Percentiles rank a stretch among this genome's conserved stretches.
Conservation (phyloP, 495 filamentous ascomycete species). For the Talaromyces trachyspermus region DNA sequence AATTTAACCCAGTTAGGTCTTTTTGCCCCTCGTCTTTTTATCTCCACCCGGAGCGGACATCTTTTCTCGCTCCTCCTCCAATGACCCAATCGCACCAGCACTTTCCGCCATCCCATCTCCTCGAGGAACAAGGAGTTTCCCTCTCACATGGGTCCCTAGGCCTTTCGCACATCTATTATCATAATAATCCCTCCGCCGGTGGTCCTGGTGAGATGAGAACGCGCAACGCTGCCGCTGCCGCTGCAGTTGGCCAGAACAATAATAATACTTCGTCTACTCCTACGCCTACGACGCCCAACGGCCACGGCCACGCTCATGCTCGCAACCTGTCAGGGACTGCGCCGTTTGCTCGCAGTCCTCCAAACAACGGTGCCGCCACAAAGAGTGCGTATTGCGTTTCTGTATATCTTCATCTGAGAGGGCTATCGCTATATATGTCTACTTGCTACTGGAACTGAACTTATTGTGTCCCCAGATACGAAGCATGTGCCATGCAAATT, state of each 20-base stretch:
- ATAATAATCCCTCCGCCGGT: background rate
- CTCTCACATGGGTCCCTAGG: background rate
- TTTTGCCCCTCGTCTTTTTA: background rate
- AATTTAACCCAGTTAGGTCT: background rate
- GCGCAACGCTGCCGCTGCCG: constrained; percentile 11
- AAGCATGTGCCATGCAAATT: constrained; percentile 99
- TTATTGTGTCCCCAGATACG: too few relatives aligned
- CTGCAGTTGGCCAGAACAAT: constrained; percentile 18
- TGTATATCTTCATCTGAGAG: too few relatives aligned
- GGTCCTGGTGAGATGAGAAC: constrained; percentile 31
- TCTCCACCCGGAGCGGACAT: too few relatives aligned
- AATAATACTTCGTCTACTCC: too few relatives aligned
- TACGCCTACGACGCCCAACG: background rate
- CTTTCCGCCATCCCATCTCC: background rate
- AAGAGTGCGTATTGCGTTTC: constrained; percentile 78
- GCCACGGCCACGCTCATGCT: constrained; percentile 28
- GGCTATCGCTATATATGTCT: background rate
- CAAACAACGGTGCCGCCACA: constrained; percentile 54
- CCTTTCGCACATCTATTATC: background rate
- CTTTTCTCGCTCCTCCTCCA: too few relatives aligned
- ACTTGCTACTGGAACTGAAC: constrained; percentile 10
- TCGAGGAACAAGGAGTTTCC: background rate
- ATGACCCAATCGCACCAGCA: background rate
- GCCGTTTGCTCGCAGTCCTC: constrained; percentile 60
- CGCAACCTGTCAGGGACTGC: constrained; percentile 33